Percentiles rank a stretch among this genome's conserved stretches.
Conservation (phyloP, 305 asterid species). For the Striga hermonthica region DNA sequence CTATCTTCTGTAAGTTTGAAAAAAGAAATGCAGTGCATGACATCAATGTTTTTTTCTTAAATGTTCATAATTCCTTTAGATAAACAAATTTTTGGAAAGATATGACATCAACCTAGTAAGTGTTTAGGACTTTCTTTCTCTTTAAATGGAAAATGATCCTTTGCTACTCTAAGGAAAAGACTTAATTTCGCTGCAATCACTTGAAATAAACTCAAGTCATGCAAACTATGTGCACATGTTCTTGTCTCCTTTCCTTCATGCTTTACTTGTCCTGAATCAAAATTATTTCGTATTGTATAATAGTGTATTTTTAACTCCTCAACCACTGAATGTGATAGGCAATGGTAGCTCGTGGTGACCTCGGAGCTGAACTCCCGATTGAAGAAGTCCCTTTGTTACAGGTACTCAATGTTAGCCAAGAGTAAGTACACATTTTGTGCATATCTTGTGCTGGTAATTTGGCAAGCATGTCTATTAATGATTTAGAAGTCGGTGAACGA, state of each 20-base stretch:
- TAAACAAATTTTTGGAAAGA: background rate
- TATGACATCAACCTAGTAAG: background rate
- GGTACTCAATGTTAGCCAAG: constrained; percentile 42
- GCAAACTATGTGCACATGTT: background rate
- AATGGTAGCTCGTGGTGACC: constrained; percentile 99
- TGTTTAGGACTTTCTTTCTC: background rate
- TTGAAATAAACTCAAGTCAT: constrained; percentile 4
- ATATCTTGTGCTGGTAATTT: constrained; percentile 13
- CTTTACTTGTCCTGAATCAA: constrained; percentile 16
- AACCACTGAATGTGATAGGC: constrained; percentile 58
- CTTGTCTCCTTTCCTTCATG: constrained; percentile 21
- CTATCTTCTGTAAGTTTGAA: constrained; percentile 6
- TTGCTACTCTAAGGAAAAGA: background rate
- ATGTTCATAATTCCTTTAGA: background rate
- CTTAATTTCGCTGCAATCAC: background rate
- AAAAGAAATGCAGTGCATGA: constrained; percentile 4
- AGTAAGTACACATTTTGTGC: constrained; percentile 15
- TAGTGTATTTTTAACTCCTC: constrained; percentile 21
- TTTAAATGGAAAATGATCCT: background rate
- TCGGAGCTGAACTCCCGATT: constrained; percentile 97
- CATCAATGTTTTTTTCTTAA: background rate
- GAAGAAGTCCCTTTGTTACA: constrained; percentile 97
- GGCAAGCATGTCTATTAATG: constrained; percentile 3
- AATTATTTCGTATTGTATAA: constrained; percentile 2
- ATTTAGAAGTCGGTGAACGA: constrained; percentile 7